These are phyloP conservation scores for Extremus antarcticus DNA, from an alignment of 495 filamentous ascomycete genomes.

Conservation along the genomic window DNA sequence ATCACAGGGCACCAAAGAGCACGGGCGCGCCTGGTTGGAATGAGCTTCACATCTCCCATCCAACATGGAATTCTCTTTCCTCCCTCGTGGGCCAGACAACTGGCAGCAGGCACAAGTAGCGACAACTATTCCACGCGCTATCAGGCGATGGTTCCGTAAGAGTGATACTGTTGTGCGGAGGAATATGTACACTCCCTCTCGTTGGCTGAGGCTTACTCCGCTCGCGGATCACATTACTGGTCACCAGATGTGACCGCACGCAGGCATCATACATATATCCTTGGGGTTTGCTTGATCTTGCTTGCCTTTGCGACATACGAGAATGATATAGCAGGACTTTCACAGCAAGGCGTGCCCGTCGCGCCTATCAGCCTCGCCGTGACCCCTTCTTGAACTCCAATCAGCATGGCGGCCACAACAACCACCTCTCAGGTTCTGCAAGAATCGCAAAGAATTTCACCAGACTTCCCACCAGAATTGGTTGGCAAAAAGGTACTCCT, in stretches of 20 bases:
- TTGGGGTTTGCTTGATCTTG: not conserved
- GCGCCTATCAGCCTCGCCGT: no score
- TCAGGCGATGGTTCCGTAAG: not conserved
- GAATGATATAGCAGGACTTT: not conserved
- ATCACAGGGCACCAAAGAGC: no score
- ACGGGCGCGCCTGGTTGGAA: no score
- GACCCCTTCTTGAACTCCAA: no score
- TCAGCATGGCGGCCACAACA: not conserved
- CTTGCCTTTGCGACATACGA: not conserved
- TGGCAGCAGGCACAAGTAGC: no score
- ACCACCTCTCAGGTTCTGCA: not conserved
- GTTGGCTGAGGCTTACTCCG: not conserved
- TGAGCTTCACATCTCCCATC: no score
- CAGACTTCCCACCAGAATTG: conserved; percentile 37
- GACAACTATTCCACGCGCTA: no score
- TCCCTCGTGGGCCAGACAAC: no score
- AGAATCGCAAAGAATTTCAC: not conserved
- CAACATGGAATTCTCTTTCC: no score
- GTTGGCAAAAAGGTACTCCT: conserved; percentile 45
- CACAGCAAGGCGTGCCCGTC: not conserved
- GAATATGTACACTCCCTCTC: not conserved
- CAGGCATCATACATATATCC: not conserved
- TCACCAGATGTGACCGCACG: not conserved
- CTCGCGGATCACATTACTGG: not conserved
- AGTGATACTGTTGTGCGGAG: not conserved